These are phyloP conservation scores for Solanum gracilifrons DNA, from an alignment of 257 asterid genomes.

Conservation along the genomic window DNA sequence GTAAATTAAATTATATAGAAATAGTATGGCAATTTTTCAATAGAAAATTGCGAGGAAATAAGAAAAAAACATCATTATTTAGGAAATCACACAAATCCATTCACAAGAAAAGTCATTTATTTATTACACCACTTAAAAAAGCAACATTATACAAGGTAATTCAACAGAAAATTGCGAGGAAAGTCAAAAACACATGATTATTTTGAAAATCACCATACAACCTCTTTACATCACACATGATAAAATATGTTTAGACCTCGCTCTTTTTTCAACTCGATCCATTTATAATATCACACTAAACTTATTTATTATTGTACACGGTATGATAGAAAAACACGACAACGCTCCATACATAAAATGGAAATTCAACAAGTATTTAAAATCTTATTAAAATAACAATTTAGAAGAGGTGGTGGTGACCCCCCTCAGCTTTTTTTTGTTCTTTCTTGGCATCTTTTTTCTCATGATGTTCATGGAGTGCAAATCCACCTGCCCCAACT, in stretches of 20 bases:
- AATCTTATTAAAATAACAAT: not conserved
- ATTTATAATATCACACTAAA: not conserved
- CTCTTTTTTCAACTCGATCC: fast-evolving
- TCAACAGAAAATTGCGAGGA: not conserved
- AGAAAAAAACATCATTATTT: no score
- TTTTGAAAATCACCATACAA: not conserved
- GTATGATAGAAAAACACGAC: not conserved
- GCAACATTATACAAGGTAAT: not conserved
- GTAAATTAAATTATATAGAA: no score
- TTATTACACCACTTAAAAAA: not conserved
- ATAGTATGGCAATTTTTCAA: not conserved
- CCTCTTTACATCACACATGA: not conserved
- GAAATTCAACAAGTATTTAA: not conserved
- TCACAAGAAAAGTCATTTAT: not conserved
- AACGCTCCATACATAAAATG: not conserved
- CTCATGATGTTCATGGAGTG: constrained; percentile 62
- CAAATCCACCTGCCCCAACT: constrained; percentile 59
- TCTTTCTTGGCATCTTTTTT: constrained; percentile 36
- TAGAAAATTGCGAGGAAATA: not conserved
- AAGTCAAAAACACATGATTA: not conserved
- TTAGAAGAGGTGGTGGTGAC: constrained; percentile 1
- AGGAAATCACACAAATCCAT: not conserved
- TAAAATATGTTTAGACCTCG: no score
- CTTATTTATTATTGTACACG: not conserved
- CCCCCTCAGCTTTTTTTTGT: not conserved